These are phyloP conservation scores for Ocimum tenuiflorum DNA, from an alignment of 257 asterid species.

Conservation along the genomic window DNA sequence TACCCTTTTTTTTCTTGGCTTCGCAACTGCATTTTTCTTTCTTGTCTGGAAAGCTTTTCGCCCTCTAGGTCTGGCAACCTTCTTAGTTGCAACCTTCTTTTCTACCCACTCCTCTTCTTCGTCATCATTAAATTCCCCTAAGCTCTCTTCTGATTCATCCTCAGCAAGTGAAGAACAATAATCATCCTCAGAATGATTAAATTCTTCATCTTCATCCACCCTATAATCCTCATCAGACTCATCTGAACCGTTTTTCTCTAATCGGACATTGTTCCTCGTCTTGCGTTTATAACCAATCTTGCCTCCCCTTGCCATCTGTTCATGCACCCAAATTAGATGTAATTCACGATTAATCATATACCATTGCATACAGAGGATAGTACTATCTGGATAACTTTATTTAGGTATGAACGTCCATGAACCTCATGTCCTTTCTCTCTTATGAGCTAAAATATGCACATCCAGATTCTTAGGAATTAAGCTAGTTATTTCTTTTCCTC, in stretches of 20 bases:
- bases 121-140: constrained; percentile 38
- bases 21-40: constrained; percentile 32
- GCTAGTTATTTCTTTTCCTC: no score
- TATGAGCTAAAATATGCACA: not conserved
- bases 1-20: constrained; percentile 30
- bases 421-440: constrained; percentile 8
- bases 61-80: constrained; percentile 26
- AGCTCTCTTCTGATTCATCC: constrained; percentile 62
- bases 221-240: constrained; percentile 81
- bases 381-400: not conserved
- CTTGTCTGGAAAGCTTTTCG: constrained; percentile 27
- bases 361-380: not conserved
- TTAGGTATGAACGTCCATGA: not conserved
- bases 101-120: constrained; percentile 28
- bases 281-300: constrained; percentile 31
- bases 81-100: constrained; percentile 47
- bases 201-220: constrained; percentile 55
- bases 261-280: constrained; percentile 30
- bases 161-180: constrained; percentile 61
- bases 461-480: not conserved
- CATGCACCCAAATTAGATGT: constrained; percentile 19
- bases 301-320: constrained; percentile 62
- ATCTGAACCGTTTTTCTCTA: constrained; percentile 37
- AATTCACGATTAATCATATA: not conserved
- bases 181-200: constrained; percentile 62